phyloP scores from a whole-genome alignment of 345 rosid species.

The Abelmoschus esculentus region DNA sequence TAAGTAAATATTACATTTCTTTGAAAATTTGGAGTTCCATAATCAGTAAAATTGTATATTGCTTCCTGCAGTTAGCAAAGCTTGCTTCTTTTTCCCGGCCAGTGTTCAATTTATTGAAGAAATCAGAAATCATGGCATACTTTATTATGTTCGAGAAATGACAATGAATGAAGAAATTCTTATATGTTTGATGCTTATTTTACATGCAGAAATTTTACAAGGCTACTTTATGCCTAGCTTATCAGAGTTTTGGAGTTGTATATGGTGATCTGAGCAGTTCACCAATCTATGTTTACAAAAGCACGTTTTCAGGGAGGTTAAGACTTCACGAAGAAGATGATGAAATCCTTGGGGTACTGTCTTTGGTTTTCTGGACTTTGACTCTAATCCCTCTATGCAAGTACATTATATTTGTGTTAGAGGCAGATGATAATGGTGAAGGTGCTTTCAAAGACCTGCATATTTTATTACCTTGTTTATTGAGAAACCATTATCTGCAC shows the following conservation, averaged over 20 bases:
- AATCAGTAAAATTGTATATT: too few species aligned
- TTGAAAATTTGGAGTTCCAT: too few species aligned
- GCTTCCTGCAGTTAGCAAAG: too few species aligned
- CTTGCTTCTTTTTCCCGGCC: too few species aligned
- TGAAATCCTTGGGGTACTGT: slow-evolving; percentile 32
- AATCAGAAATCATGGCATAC: too few species aligned
- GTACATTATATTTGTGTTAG: slow-evolving; percentile 26
- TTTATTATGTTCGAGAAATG: background rate
- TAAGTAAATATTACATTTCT: too few species aligned
- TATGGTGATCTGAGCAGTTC: slow-evolving; percentile 27
- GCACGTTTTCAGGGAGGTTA: slow-evolving; percentile 25
- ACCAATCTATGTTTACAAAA: slow-evolving; percentile 27
- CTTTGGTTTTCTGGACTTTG: slow-evolving; percentile 37
- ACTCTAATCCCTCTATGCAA: slow-evolving; percentile 33
- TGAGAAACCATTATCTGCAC: slow-evolving; percentile 3
- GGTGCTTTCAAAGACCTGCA: slow-evolving; percentile 18
- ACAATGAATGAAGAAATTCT: background rate
- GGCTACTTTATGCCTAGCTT: slow-evolving; percentile 25
- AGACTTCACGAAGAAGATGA: slow-evolving; percentile 19
- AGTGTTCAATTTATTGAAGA: too few species aligned
- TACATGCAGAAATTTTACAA: slow-evolving; percentile 20
- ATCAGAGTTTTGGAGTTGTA: slow-evolving; percentile 33
- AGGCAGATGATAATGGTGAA: slow-evolving; percentile 33
- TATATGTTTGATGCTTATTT: slow-evolving; percentile 4
- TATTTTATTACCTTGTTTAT: slow-evolving; percentile 8